These are phyloP conservation scores for Xerocomus amazonicus DNA, from an alignment of 1,284 basidiomycete genomes.

Conservation along the genomic window DNA sequence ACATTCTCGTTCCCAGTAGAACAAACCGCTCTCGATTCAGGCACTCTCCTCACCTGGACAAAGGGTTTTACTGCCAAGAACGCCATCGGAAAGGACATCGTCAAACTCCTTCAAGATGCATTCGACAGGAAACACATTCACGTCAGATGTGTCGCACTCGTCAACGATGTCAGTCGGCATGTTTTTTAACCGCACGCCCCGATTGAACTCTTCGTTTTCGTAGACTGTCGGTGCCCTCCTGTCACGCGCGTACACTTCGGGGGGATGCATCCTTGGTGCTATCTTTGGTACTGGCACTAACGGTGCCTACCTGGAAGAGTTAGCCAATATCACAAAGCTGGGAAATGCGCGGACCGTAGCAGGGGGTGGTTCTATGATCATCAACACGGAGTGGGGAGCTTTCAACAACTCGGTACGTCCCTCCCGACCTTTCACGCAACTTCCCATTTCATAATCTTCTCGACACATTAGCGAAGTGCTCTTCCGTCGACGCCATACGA, in stretches of 20 bases:
- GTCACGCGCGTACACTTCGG: conserved; percentile 87
- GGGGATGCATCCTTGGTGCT: conserved; percentile 84
- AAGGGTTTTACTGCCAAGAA: conserved; percentile 92
- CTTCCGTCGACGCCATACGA: conserved; percentile 93
- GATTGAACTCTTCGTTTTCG: neutral
- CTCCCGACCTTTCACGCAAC: neutral
- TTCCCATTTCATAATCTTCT: neutral
- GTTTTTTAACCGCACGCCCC: neutral
- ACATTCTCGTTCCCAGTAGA: conserved; percentile 98
- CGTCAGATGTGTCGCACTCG: conserved; percentile 90
- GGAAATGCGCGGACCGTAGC: conserved; percentile 56
- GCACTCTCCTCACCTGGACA: conserved; percentile 94
- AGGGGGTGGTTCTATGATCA: conserved; percentile 80
- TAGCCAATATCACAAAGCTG: conserved; percentile 83
- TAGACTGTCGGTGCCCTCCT: conserved; percentile 94
- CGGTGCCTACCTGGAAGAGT: conserved; percentile 91
- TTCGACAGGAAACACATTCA: conserved; percentile 93
- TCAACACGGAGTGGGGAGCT: conserved; percentile 98
- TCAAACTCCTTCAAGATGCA: conserved; percentile 88
- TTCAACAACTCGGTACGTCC: conserved; percentile 82
- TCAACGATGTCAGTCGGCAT: conserved; percentile 80
- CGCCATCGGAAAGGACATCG: conserved; percentile 90
- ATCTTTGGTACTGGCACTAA: conserved; percentile 99
- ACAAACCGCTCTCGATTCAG: conserved; percentile 88
- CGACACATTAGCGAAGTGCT: conserved; percentile 59